Percentiles rank a stretch among this genome's conserved stretches.
Conservation (phyloP, 2,329 filamentous ascomycete species). For the Huntiella savannae region DNA sequence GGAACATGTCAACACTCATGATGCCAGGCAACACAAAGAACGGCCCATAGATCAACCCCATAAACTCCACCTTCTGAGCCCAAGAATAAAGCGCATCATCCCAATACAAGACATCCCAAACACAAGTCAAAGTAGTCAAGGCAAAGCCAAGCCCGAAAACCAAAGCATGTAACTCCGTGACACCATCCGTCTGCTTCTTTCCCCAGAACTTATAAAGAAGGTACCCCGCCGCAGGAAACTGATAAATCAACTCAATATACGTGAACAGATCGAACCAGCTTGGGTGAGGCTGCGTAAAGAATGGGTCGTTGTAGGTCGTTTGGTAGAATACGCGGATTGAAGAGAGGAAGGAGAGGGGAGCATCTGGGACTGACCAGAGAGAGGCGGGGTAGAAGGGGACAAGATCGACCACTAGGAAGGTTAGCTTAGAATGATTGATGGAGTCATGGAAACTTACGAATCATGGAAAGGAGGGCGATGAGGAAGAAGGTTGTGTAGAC, state of each 20-base stretch:
- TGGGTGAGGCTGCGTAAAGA: conserved; percentile 20
- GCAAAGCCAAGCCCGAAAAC: conserved; percentile 32
- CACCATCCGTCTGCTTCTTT: conserved; percentile 14
- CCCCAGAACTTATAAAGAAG: conserved; percentile 23
- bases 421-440: neutral
- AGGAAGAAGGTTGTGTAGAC: conserved; percentile 6
- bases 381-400: conserved; percentile 31
- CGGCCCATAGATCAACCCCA: conserved; percentile 31
- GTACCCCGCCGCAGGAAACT: conserved; percentile 32
- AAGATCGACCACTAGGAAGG: conserved; percentile 30
- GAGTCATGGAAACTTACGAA: conserved; percentile 9
- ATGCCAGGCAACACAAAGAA: conserved; percentile 27
- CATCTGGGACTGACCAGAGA: conserved; percentile 23
- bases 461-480: conserved; percentile 12
- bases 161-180: conserved; percentile 30
- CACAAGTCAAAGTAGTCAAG: conserved; percentile 32
- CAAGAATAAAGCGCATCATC: conserved; percentile 25
- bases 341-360: conserved; percentile 30
- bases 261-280: conserved; percentile 34
- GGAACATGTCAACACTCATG: conserved; percentile 35
- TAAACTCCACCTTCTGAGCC: conserved; percentile 26
- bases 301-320: conserved; percentile 31
- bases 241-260: conserved; percentile 29
- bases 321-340: conserved; percentile 28
- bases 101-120: conserved; percentile 31